Evolutionary conservation across 345 rosid genomes (phyloP), one percentile per base, ranked within the genome.

Genomic region (Eutrema heterophyllum): DNA sequence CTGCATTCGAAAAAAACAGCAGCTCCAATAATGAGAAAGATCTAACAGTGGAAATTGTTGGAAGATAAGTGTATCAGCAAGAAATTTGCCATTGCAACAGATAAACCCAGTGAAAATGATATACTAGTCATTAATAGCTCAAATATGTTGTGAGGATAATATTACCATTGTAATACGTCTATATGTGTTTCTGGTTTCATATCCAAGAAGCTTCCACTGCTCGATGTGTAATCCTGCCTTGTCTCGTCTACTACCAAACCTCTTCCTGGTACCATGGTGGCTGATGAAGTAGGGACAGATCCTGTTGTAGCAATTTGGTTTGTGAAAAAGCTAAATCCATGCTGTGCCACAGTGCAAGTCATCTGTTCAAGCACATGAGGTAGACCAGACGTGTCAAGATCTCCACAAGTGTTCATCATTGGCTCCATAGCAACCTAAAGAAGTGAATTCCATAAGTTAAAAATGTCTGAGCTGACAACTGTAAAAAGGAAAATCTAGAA

Each of bases 301-400:
- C 79, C 83, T 53, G 67, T 46, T 66, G 79, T 50, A 48, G 83
- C 81, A 67, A 84, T 76, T 27, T 82, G 86, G 75, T 83, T 86
- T 72, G 88, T 77, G 38, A 69, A 82, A 43, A 75, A 75, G 77
- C 83, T 71, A 81, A 95, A 88, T 11, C 93, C 93, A 78, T 83
- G 84, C 68, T 80, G 81, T 51, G 80, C 75, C 73, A 87, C 71
- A 18, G 77, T 51, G 68, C 91, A 84, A 64, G 81, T 64, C 88
- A 92, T 86, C 77, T 85, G 81, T 65, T 77, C 43, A 52, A 87
- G 90, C 73, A 83, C 86, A 53, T 84, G 64, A 53, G 59, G 53
- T 84, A 87, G 77, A 72, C 75, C 61, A 38, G 69, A 79, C 33
- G 77, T 64, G 66, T 85, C 78, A 67, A 84, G 75, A 54, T 74